Evolutionary conservation across 2,329 filamentous ascomycete species (phyloP).

Genomic region (Passalora sequoiae): DNA sequence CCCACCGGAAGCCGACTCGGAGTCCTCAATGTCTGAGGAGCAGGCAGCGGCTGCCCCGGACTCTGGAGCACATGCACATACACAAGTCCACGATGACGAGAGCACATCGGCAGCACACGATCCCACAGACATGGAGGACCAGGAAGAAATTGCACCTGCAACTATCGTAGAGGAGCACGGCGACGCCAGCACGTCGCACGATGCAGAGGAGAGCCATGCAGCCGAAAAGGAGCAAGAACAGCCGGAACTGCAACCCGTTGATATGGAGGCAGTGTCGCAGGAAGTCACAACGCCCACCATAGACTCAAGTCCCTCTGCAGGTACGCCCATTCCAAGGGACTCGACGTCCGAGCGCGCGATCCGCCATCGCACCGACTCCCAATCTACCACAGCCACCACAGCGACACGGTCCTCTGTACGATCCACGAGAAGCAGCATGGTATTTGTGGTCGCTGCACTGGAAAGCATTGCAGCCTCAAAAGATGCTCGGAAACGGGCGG

Average conservation of each 20-base stretch:
- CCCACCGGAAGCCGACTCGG: no score
- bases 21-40: constrained; percentile 32
- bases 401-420: constrained; percentile 43
- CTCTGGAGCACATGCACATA: constrained; percentile 18
- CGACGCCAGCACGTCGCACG: constrained; percentile 11
- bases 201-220: constrained; percentile 8
- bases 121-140: constrained; percentile 9
- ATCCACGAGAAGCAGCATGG: constrained; percentile 80
- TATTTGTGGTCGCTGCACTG: constrained; percentile 90
- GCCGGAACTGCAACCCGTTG: constrained; percentile 6
- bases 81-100: constrained; percentile 13
- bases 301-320: neutral
- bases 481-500: constrained; percentile 81
- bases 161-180: constrained; percentile 8
- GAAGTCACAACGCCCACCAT: neutral
- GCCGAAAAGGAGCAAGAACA: constrained; percentile 7
- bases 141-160: constrained; percentile 2
- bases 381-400: constrained; percentile 50
- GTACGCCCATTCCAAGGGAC: constrained; percentile 14
- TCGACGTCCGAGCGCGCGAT: constrained; percentile 21
- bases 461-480: constrained; percentile 88
- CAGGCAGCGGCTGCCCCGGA: constrained; percentile 17
- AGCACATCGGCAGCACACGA: constrained; percentile 17
- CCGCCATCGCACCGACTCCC: constrained; percentile 55
- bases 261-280: constrained; percentile 9